These are phyloP conservation scores for Ustilago loliicola DNA, from an alignment of 1,284 basidiomycete species.

Conservation along the genomic window DNA sequence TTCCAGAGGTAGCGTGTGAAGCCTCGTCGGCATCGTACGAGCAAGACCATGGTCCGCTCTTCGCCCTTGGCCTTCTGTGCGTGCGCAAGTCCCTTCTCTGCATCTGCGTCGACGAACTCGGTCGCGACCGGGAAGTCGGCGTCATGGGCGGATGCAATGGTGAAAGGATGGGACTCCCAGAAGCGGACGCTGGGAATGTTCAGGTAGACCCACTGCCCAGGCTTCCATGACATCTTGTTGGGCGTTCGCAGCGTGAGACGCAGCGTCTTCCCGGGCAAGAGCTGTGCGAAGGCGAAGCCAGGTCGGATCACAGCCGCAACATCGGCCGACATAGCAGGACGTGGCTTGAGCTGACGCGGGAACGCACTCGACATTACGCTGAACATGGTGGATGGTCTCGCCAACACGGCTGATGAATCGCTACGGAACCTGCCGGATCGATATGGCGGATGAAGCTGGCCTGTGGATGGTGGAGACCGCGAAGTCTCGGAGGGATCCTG, in stretches of 20 bases:
- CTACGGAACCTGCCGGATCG: constrained; percentile 15
- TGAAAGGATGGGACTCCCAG: constrained; percentile 84
- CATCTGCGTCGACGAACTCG: constrained; percentile 49
- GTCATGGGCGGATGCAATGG: constrained; percentile 80
- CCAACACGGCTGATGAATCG: constrained; percentile 25
- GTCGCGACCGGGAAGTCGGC: constrained; percentile 57
- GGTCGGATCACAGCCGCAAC: constrained; percentile 69
- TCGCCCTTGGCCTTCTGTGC: constrained; percentile 70
- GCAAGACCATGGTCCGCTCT: constrained; percentile 77
- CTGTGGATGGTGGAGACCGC: constrained; percentile 8
- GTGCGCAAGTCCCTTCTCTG: constrained; percentile 34
- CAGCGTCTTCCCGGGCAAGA: constrained; percentile 82
- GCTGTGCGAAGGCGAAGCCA: constrained; percentile 82
- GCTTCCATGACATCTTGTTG: constrained; percentile 75
- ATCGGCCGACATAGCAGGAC: constrained; percentile 62
- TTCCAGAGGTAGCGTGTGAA: constrained; percentile 84
- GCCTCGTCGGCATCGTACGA: constrained; percentile 82
- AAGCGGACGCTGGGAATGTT: constrained; percentile 79
- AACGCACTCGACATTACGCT: constrained; percentile 26
- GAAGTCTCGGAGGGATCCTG: constrained; percentile 26
- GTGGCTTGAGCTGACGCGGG: constrained; percentile 34
- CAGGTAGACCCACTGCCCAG: constrained; percentile 84
- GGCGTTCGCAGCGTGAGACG: constrained; percentile 80
- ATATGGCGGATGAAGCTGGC: constrained; percentile 13
- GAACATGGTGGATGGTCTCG: constrained; percentile 41